Evolutionary conservation across 2,329 filamentous ascomycete species (phyloP).

Genomic region (Clonostachys byssicola): DNA sequence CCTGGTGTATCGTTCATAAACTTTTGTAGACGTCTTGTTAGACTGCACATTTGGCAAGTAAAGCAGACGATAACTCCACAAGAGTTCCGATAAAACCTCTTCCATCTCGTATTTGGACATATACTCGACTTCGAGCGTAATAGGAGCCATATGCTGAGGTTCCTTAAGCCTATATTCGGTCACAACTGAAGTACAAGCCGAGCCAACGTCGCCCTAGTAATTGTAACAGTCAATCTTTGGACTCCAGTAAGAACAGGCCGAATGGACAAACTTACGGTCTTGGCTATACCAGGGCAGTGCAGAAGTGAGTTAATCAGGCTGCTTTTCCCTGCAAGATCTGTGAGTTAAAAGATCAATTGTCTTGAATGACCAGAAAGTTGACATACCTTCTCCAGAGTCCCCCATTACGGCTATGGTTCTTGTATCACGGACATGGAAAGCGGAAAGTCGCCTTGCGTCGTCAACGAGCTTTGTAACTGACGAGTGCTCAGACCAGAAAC

Average conservation of each 20-base stretch:
- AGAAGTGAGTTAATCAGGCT: slow-evolving; percentile 28
- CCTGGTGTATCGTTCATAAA: slow-evolving; percentile 15
- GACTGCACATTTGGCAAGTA: slow-evolving; percentile 15
- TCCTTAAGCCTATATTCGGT: slow-evolving; percentile 24
- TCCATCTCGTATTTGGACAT: slow-evolving; percentile 14
- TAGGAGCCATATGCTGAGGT: slow-evolving; percentile 11
- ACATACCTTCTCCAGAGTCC: slow-evolving; percentile 15
- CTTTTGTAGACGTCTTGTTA: slow-evolving; percentile 9
- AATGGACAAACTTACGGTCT: slow-evolving; percentile 8
- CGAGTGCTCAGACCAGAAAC: too few relatives aligned
- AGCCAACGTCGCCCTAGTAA: slow-evolving; percentile 18
- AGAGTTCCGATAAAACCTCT: slow-evolving; percentile 18
- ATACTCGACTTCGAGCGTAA: slow-evolving; percentile 24
- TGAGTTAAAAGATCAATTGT: neutral
- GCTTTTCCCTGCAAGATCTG: slow-evolving; percentile 13
- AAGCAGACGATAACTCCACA: slow-evolving; percentile 22
- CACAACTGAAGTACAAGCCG: slow-evolving; percentile 24
- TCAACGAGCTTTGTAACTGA: too few relatives aligned
- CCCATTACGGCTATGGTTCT: slow-evolving; percentile 6
- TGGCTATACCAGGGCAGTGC: slow-evolving; percentile 17
- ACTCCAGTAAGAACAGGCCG: neutral
- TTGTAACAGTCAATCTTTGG: neutral
- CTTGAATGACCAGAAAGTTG: neutral
- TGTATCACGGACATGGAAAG: neutral
- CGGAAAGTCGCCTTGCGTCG: neutral